Evolutionary conservation across 257 asterid genomes (phyloP).

Genomic region (Petunia secreta): DNA sequence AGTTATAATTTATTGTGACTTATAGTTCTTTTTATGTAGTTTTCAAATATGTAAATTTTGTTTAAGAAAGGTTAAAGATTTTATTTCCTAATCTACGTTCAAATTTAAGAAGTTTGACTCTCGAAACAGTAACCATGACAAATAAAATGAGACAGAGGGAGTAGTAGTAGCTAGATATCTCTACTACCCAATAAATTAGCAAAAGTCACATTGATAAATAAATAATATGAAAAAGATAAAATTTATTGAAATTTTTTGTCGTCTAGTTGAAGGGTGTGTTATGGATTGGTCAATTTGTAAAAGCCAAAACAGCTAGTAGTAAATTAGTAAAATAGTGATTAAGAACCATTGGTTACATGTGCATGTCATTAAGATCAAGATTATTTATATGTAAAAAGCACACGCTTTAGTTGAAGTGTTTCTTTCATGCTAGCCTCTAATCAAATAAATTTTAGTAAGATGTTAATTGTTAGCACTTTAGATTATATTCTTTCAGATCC

Average conservation of each 20-base stretch:
- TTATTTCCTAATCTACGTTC: too few species aligned
- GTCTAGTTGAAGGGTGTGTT: not conserved
- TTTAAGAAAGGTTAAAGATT: too few species aligned
- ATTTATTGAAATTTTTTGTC: conserved; percentile 1
- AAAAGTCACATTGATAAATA: too few species aligned
- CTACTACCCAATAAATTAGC: not conserved
- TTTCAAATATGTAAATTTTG: too few species aligned
- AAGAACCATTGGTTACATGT: not conserved
- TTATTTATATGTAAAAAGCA: not conserved
- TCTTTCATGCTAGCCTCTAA: not conserved
- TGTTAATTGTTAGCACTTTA: not conserved
- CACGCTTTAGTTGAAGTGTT: not conserved
- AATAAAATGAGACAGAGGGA: too few species aligned
- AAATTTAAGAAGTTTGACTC: too few species aligned
- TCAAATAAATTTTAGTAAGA: not conserved
- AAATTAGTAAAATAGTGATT: not conserved
- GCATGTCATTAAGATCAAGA: not conserved
- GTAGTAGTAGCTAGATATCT: too few species aligned
- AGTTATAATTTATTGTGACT: too few species aligned
- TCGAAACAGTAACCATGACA: too few species aligned
- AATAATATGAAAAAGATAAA: too few species aligned
- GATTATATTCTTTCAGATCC: not conserved
- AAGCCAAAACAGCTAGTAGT: not conserved
- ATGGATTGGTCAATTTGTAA: not conserved
- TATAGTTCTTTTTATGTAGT: too few species aligned